Evolutionary conservation across 441 rosid genomes (phyloP).

Genomic region (Jatropha multifida): DNA sequence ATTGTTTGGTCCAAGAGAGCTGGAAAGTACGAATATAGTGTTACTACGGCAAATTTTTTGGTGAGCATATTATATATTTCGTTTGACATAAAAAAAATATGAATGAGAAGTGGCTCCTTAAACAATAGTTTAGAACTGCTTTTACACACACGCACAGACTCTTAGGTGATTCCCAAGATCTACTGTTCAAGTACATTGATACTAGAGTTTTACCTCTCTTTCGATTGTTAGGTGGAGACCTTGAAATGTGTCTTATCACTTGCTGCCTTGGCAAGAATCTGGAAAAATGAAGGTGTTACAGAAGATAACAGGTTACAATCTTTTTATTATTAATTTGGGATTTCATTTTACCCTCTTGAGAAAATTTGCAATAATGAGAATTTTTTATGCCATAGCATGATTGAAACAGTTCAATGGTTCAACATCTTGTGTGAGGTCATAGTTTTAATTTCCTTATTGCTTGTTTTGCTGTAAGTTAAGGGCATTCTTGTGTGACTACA

Average conservation of each 20-base stretch:
- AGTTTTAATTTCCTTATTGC: neutral
- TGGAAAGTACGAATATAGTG: constrained; percentile 93
- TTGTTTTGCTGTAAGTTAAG: neutral
- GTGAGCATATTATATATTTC: constrained; percentile 37
- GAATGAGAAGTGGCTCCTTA: neutral
- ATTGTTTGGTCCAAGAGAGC: constrained; percentile 99
- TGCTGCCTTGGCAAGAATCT: constrained; percentile 77
- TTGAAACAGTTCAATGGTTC: neutral
- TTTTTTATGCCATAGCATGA: neutral
- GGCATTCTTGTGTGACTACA: neutral
- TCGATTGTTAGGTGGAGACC: constrained; percentile 72
- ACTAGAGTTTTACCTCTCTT: neutral
- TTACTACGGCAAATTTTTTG: constrained; percentile 91
- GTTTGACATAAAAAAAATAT: neutral
- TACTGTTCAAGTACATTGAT: neutral
- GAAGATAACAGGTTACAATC: constrained; percentile 74
- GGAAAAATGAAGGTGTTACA: constrained; percentile 80
- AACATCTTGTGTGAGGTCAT: neutral
- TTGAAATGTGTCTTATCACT: constrained; percentile 83
- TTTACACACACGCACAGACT: neutral
- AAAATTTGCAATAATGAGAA: neutral
- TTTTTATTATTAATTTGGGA: neutral
- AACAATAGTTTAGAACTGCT: neutral
- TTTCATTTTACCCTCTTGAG: neutral
- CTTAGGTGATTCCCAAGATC: neutral